phyloP scores from a whole-genome alignment of 1,139 yeast genomes.

The Geotrichum carabidarum region DNA sequence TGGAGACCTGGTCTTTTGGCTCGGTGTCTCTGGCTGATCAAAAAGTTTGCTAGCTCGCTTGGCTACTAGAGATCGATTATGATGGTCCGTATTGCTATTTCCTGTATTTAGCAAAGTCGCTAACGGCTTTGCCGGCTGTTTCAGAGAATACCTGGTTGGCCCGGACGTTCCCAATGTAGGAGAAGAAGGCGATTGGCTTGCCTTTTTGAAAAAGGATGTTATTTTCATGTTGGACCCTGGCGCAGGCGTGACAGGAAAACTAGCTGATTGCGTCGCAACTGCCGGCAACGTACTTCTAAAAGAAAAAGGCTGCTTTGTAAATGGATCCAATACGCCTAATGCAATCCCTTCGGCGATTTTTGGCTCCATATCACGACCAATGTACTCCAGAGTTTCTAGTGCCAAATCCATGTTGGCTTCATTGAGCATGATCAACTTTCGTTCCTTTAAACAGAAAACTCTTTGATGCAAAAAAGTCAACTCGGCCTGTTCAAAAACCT shows the following conservation, averaged over 20 bases:
- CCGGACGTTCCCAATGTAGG: slow-evolving; percentile 4
- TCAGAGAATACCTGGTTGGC: background rate
- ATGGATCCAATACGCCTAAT: slow-evolving; percentile 62
- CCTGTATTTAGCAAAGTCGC: background rate
- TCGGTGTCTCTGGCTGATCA: background rate
- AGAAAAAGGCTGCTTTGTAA: slow-evolving; percentile 42
- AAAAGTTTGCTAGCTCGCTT: slow-evolving; percentile 8
- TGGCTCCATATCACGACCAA: slow-evolving; percentile 51
- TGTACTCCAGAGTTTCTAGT: slow-evolving; percentile 49
- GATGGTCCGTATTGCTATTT: background rate
- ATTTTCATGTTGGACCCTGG: slow-evolving; percentile 1
- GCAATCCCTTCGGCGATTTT: slow-evolving; percentile 56
- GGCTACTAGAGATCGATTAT: slow-evolving; percentile 2
- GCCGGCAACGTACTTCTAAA: background rate
- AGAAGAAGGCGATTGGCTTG: slow-evolving; percentile 8
- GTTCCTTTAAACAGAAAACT: slow-evolving; percentile 63
- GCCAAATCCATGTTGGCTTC: slow-evolving; percentile 42
- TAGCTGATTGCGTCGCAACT: slow-evolving; percentile 5
- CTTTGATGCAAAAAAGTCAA: slow-evolving; percentile 82
- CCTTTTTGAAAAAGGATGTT: slow-evolving; percentile 12
- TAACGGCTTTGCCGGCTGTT: background rate
- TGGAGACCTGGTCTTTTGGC: background rate
- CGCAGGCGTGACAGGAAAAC: background rate
- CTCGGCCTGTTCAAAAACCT: slow-evolving; percentile 62
- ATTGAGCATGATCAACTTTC: slow-evolving; percentile 52